Evolutionary conservation across 805 yeast genomes (phyloP).

Genomic region (Teunomyces cretensis): DNA sequence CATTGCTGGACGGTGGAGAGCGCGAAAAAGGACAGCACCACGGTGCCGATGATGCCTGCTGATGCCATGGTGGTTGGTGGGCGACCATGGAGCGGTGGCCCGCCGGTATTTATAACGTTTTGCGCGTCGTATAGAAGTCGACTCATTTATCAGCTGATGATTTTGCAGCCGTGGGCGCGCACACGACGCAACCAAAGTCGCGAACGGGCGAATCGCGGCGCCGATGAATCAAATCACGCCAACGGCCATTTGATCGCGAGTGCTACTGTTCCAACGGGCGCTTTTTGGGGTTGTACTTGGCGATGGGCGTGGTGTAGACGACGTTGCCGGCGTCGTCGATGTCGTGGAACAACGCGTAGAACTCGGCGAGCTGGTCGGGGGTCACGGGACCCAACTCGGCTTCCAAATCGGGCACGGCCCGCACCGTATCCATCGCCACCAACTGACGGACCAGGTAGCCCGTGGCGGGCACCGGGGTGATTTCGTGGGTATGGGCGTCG

Average conservation of each 20-base stretch:
- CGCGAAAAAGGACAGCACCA: neutral
- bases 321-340: slow-evolving; percentile 22
- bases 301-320: slow-evolving; percentile 19
- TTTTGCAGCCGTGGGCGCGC: neutral
- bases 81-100: neutral
- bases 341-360: slow-evolving; percentile 26
- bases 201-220: no score
- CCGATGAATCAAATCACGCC: no score
- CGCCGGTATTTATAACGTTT: neutral
- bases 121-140: slow-evolving; percentile 4
- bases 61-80: neutral
- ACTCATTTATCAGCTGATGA: slow-evolving; percentile 5
- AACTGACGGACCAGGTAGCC: slow-evolving; percentile 21
- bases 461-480: slow-evolving; percentile 21
- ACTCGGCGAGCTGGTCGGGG: slow-evolving; percentile 18
- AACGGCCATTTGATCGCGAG: no score
- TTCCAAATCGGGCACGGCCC: slow-evolving; percentile 11
- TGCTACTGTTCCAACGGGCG: slow-evolving; percentile 8
- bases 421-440: slow-evolving; percentile 5
- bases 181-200: no score
- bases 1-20: slow-evolving; percentile 13
- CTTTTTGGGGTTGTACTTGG: slow-evolving; percentile 16
- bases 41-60: neutral
- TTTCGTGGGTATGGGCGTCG: slow-evolving; percentile 16
- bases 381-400: slow-evolving; percentile 14